Conservation (phyloP, 2,329 filamentous ascomycete genomes). For the Pseudonectria buxi region DNA sequence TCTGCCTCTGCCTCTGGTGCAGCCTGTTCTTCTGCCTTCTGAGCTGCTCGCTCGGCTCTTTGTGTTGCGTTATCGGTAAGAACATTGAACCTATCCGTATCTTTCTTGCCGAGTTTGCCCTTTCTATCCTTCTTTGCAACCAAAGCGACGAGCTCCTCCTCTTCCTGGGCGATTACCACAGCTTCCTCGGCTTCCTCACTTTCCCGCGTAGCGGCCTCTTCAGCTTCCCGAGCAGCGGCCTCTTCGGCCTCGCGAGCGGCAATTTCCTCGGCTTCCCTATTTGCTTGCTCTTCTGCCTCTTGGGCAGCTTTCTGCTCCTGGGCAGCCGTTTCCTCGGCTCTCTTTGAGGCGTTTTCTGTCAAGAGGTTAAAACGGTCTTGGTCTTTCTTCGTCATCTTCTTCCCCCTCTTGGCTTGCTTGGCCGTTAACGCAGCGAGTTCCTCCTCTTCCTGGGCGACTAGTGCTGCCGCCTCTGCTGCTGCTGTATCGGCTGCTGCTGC, state of each 20-base stretch:
- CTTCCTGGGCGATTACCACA: conserved; percentile 17
- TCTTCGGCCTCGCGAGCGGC: conserved; percentile 6
- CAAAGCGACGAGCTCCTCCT: conserved; percentile 32
- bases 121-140: conserved; percentile 43
- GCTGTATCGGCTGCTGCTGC: conserved; percentile 10
- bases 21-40: conserved; percentile 16
- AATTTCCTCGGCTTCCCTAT: conserved; percentile 16
- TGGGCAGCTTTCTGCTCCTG: conserved; percentile 5
- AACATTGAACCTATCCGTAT: conserved; percentile 36
- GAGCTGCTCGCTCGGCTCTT: conserved; percentile 31
- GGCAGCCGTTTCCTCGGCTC: conserved; percentile 10
- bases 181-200: conserved; percentile 10
- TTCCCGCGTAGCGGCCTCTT: conserved; percentile 7
- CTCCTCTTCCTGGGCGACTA: conserved; percentile 13
- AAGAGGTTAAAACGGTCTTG: conserved; percentile 11
- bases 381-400: conserved; percentile 11
- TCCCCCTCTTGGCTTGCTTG: conserved; percentile 16
- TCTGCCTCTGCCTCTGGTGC: conserved; percentile 13
- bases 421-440: conserved; percentile 14
- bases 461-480: background rate
- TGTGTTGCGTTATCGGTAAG: conserved; percentile 27
- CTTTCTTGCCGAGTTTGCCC: conserved; percentile 36
- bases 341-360: conserved; percentile 11
- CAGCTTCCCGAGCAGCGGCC: conserved; percentile 4
- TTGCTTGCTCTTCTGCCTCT: conserved; percentile 14